phyloP scores from a whole-genome alignment of 2,329 filamentous ascomycete species.

The Fusarium humuli region DNA sequence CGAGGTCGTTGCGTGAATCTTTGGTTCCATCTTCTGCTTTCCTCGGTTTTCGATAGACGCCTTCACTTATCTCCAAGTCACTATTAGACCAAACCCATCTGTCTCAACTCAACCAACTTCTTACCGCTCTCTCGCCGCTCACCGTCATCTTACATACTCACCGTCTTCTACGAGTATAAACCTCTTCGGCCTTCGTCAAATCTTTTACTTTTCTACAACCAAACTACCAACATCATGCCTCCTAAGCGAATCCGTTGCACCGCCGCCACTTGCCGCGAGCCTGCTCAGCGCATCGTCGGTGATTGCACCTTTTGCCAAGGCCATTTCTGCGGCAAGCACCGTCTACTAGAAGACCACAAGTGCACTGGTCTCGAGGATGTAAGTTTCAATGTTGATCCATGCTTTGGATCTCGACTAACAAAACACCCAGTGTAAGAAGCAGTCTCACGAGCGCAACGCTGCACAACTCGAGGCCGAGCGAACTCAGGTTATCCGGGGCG shows the following conservation, averaged over 20 bases:
- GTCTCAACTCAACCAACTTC: slow-evolving; percentile 1
- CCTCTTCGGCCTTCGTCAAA: slow-evolving; percentile 7
- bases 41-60: slow-evolving; percentile 24
- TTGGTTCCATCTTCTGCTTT: slow-evolving; percentile 29
- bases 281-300: slow-evolving; percentile 91
- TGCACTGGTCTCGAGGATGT: slow-evolving; percentile 92
- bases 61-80: slow-evolving; percentile 26
- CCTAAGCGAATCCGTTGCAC: slow-evolving; percentile 86
- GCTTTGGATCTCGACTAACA: slow-evolving; percentile 6
- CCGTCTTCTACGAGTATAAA: slow-evolving; percentile 28
- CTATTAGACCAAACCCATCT: slow-evolving; percentile 3
- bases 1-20: slow-evolving; percentile 34
- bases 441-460: slow-evolving; percentile 93
- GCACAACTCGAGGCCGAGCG: slow-evolving; percentile 92
- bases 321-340: slow-evolving; percentile 94
- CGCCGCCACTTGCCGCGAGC: slow-evolving; percentile 88
- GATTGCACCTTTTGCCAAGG: slow-evolving; percentile 96
- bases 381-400: slow-evolving; percentile 51
- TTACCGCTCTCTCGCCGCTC: slow-evolving; percentile 20
- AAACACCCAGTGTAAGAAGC: slow-evolving; percentile 83
- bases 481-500: slow-evolving; percentile 92
- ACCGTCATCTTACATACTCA: slow-evolving; percentile 21
- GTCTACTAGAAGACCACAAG: slow-evolving; percentile 92
- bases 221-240: slow-evolving; percentile 62
- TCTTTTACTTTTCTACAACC: slow-evolving; percentile 1